Base-by-base conservation (phyloP, 371 early-diverging fungal species). In the Mucor sp. region DNA sequence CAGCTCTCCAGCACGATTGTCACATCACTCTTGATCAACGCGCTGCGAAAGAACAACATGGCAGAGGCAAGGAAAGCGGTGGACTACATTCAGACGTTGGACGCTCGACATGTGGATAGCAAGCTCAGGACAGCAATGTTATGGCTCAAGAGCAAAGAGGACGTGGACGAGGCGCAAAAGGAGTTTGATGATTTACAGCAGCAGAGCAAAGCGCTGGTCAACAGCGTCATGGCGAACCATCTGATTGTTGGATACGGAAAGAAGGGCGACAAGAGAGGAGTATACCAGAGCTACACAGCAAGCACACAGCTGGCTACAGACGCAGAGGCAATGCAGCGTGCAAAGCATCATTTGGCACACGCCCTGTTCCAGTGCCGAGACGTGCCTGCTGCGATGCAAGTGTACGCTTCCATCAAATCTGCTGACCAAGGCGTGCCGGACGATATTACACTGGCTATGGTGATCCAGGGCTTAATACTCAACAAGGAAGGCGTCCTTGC, bases 291-390 rank as follows among this genome's bases (percentile, higher is more conserved):
- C 37, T 58, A 59, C 35, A 30, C 23, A n/a, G 59, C 32, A 28
- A 37, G 21, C 19, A 67, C 44, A 59, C 39, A 33, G 21, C 14
- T 50, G 32, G 23, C 44, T 27, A 32, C 47, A 11, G 37, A 28
- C 35, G 23, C 48, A 33, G 61, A 56, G 23, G 58, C 63, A n/a
- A 15, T 58, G 33, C 7, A 17, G 33, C 39, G 69, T 28, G 63
- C 77, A 17, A 72, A 79, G 15, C 77, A 78, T 32, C 53, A 72
- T 37, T 62, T 76, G 11, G 39, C 74, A 19, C 61, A 80, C 39
- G 79, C 83, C 4, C 15, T 83, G 23, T 83, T 83, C 66, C 72
- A 76, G 21, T 83, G 83, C 33, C 76, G 76, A 5, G 82, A 81
- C 39, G 71, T 81, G 2, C 76, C 82, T 28, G 77, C 72, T 19